phyloP scores from a whole-genome alignment of 306 rosid genomes.

The Dryas alaskensis region DNA sequence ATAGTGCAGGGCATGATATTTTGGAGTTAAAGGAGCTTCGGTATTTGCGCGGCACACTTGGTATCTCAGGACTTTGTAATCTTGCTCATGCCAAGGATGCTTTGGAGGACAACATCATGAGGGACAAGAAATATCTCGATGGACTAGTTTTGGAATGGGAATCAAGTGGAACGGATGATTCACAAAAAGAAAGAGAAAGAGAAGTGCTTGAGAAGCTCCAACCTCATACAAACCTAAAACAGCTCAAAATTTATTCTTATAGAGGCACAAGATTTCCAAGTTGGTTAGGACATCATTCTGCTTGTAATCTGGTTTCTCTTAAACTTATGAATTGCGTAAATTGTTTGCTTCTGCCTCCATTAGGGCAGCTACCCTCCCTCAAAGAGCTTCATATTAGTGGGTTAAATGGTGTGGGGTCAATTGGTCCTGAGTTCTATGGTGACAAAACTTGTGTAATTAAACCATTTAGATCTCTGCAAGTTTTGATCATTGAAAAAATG shows the following conservation, averaged over 20 bases:
- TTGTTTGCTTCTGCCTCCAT: neutral
- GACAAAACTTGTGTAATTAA: neutral
- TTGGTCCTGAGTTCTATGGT: neutral
- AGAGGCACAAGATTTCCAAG: conserved; percentile 17
- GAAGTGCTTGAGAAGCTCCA: neutral
- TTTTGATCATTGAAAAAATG: fast-evolving
- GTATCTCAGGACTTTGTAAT: conserved; percentile 8
- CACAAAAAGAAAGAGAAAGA: neutral
- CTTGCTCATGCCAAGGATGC: conserved; percentile 2
- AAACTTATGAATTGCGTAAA: neutral
- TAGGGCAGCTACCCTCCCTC: conserved; percentile 26
- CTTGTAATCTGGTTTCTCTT: neutral
- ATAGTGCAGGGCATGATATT: neutral
- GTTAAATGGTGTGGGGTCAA: neutral
- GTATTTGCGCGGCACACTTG: conserved; percentile 6
- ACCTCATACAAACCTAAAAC: conserved; percentile 21
- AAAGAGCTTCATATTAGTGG: neutral
- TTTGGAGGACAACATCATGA: conserved; percentile 4
- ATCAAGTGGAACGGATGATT: neutral
- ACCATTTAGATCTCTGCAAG: neutral
- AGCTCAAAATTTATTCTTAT: neutral
- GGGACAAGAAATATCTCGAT: neutral
- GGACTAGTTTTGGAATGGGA: conserved; percentile 19
- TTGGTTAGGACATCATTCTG: conserved; percentile 17
- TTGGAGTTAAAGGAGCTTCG: conserved; percentile 2